Conservation (phyloP, 495 filamentous ascomycete species). For the Penicillium pancosmium region DNA sequence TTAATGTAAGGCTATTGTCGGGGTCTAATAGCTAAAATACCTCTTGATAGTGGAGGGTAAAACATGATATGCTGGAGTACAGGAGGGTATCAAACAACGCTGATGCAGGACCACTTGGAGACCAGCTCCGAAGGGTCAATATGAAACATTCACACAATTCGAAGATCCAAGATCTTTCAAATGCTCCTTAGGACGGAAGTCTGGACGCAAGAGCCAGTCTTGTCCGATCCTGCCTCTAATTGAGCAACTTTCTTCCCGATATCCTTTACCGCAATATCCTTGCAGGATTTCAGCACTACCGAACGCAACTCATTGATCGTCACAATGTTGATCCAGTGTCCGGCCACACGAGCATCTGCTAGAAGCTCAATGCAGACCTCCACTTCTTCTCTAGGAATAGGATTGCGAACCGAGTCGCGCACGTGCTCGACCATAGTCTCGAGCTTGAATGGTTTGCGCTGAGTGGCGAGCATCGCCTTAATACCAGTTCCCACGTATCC, state of each 20-base stretch:
- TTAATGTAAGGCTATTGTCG: conserved; percentile 13
- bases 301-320: conserved; percentile 44
- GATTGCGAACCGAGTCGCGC: conserved; percentile 43
- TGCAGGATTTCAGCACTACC: conserved; percentile 49
- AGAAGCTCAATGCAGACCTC: conserved; percentile 48
- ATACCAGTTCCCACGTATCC: conserved; percentile 38
- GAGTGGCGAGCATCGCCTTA: conserved; percentile 35
- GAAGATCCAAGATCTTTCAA: conserved; percentile 17
- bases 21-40: conserved; percentile 20
- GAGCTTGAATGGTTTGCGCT: conserved; percentile 45
- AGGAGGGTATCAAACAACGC: conserved; percentile 41
- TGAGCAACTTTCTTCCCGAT: conserved; percentile 39
- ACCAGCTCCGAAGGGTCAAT: conserved; percentile 29
- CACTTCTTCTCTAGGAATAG: conserved; percentile 44
- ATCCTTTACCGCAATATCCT: conserved; percentile 43
- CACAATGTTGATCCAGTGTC: conserved; percentile 48
- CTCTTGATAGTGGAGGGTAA: conserved; percentile 10
- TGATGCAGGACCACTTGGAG: conserved; percentile 38
- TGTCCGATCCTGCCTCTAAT: conserved; percentile 39
- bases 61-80: conserved; percentile 21
- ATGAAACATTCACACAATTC: conserved; percentile 30
- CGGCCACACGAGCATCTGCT: conserved; percentile 43
- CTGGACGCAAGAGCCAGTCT: conserved; percentile 20
- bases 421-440: conserved; percentile 44
- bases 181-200: conserved; percentile 11